Evolutionary conservation across 2,329 filamentous ascomycete species (phyloP).

Genomic region (Fusarium veterinarium): DNA sequence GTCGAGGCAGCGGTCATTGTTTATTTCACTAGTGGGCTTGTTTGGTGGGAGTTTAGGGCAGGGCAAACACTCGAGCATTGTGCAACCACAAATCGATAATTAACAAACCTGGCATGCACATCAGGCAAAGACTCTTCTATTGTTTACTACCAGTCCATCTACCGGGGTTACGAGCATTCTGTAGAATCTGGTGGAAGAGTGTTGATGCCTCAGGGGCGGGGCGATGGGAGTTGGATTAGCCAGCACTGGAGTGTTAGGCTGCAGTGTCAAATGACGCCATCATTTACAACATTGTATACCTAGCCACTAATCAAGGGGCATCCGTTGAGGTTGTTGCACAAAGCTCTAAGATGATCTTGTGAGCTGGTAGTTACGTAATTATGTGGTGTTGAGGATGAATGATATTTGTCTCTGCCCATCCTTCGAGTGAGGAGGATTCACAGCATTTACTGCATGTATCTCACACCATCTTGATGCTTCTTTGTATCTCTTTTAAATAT

Average conservation of each 20-base stretch:
- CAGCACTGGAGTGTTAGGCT: background rate
- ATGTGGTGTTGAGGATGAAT: background rate
- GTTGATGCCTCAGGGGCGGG: background rate
- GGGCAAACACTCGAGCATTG: constrained; percentile 4
- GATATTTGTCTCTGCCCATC: background rate
- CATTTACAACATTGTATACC: background rate
- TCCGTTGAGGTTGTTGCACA: too few relatives aligned
- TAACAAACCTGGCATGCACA: background rate
- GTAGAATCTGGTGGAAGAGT: constrained; percentile 15
- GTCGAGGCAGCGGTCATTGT: background rate
- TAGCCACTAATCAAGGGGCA: background rate
- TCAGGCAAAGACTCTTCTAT: rapidly evolving
- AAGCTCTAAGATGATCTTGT: background rate
- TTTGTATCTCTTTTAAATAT: background rate
- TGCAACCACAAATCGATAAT: rapidly evolving
- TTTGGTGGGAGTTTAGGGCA: background rate
- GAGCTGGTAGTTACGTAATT: background rate
- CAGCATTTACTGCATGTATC: background rate
- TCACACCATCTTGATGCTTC: background rate
- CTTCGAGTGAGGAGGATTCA: background rate
- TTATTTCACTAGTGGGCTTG: background rate
- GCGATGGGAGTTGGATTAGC: background rate
- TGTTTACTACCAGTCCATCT: background rate
- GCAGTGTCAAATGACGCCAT: background rate
- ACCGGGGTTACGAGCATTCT: background rate